Evolutionary conservation across 2,329 filamentous ascomycete species (phyloP), one percentile per base, ranked within the genome.

Genomic region (Penicillium occitanis): DNA sequence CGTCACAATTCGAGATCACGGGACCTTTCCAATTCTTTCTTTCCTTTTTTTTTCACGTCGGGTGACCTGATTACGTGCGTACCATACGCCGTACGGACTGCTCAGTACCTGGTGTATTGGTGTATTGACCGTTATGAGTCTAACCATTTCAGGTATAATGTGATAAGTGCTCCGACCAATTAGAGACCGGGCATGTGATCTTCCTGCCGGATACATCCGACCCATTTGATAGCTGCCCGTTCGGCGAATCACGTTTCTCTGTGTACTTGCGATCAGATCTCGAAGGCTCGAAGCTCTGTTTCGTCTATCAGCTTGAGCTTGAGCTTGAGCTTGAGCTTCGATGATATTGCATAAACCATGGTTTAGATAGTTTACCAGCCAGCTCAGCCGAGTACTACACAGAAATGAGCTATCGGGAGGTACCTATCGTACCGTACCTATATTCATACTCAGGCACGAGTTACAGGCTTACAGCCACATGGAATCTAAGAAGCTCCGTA

Each of bases 41-140:
- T 46, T 60, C 8, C 14, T 30, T 30, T 64, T 58, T 63, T 64
- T 58, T 64, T 64, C 62, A 40, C 14, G 62, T 64, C 62, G 62
- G 62, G 50, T 64, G 62, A 64, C 51, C 62, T 58, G 53, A 42
- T 57, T 53, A 40, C 60, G 37, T 57, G 55, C 37, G 25, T 19
- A 46, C 22, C 13, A 60, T 44, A 42, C 37, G n/a, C 35, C 13
- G 35, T 35, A 44, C 33, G 33, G 33, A 48, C 44, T 48, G 19
- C 19, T 13, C 19, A 13, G 10, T 48, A 22, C 2, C 3, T 61
- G 58, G 35, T 35, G 50, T 33, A 5, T 3, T 61, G 58, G 35
- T 48, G 50, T 53, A 53, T 30, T 53, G 33, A 30, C 25, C 25
- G 35, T 3, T 25, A n/a, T 25, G 4, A 14, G 33, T 35, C 53